Evolutionary conservation across 176 grass and related monocot species (phyloP), one percentile per base, ranked within the genome.

Genomic region (Poa pratensis): DNA sequence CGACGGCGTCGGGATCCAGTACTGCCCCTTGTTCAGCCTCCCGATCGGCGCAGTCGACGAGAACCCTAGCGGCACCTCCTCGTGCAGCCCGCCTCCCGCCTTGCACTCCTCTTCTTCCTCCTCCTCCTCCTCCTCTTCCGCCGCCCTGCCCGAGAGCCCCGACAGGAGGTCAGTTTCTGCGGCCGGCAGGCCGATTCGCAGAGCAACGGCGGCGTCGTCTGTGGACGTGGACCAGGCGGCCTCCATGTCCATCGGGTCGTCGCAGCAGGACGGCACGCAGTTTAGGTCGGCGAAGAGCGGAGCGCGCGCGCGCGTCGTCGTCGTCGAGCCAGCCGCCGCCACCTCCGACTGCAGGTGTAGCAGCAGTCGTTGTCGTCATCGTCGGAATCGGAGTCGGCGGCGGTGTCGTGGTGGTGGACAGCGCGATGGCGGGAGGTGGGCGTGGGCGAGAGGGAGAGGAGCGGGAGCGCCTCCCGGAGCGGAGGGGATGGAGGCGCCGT

Each of bases 1-100:
- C 42, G 96, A 93, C 64, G 96, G 96, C 14, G 96, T 98, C 17
- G 96, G 96, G 73, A 98, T 98, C 96, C 96, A 98, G 70, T 98
- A 95, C 85, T 98, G 96, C 16, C 96, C 96, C 75, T 98, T 98
- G 93, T 95, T 98, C 34, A 98, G 96, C 89, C 77, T 94, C 39
- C 96, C 96, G 69, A 98, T 94, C 76, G 95, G 90, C 69, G 91
- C 92, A 11, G 91, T 95, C 15, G 95, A 83, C 24, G 81, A 73
- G 87, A 91, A 98, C 24, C 93, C 91, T 78, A 98, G 63, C 35
- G 93, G 89, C 52, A 90, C 89, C 59, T 87, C 61, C 46, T 92
- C 91, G 19, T 93, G 89, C 55, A 59, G n/a, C 7, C 60, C 79
- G 27, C 73, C 79, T 18, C 83, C 89, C 50, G 28, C 28, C 76